Evolutionary conservation across 2,329 filamentous ascomycete genomes (phyloP), one percentile per base, ranked within the genome.

Genomic region (Ophiostoma sp.): DNA sequence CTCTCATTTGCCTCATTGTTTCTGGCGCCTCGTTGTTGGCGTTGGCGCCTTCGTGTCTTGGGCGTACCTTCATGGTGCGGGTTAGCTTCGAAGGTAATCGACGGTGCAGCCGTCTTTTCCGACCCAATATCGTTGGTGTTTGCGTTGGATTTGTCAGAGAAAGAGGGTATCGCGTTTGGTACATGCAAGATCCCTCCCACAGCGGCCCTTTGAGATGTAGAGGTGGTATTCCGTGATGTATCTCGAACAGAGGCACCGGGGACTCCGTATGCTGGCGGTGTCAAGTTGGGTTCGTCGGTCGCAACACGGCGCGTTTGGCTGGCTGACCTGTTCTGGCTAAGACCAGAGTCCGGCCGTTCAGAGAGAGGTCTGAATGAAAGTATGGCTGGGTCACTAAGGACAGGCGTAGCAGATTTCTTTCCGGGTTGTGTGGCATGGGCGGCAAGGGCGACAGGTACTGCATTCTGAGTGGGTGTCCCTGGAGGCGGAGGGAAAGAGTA

Each of bases 11-110:
- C 75, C 28, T 73, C 28, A 15, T 31, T 52, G 11, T n/a, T 75
- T 3, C 77, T 76, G 52, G 6, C 75, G 59, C 79, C 82, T 22
- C 79, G 76, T 50, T 81, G 76, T 66, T 80, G 83, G 9, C 80
- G 76, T 31, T 80, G 78, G 71, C 78, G 76, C 55, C 80, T 63
- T 3, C 75, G 73, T 17, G 42, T 19, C 59, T 70, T 70, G 2
- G 69, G 50, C 1, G 59, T 15, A 2, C 52, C 61, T 7, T 71
- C 69, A 15, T 36, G 64, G 19, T 31, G 69, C 8, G 12, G 15
- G n/a, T 8, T 31, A 1, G n/a, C n/a, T 31, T 33, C 15, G 2
- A 33, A 28, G 9, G 61, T 19, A 11, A 36, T 28, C 1, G 36
- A 28, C 12, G 63, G 7, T 2, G 59, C 50, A 15, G 17, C 33